phyloP scores from a whole-genome alignment of 345 rosid genomes.

The Clausena lansium region DNA sequence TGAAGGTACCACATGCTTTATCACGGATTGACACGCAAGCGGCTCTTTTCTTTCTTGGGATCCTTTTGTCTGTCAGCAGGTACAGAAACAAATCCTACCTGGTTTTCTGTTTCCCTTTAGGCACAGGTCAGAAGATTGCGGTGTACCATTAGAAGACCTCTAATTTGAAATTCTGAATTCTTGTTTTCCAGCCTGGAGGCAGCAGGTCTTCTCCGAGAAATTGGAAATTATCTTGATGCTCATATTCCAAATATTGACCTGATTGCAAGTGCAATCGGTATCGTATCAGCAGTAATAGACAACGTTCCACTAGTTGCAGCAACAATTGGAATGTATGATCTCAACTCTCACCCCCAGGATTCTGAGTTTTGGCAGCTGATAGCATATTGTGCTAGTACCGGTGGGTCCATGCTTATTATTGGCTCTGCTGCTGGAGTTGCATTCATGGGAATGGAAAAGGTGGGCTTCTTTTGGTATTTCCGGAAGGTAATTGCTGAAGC shows the following conservation, averaged over 20 bases:
- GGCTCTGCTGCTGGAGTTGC: conserved; percentile 99
- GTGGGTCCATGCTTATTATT: conserved; percentile 89
- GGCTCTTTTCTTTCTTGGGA: conserved; percentile 90
- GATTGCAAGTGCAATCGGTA: conserved; percentile 76
- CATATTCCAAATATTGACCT: conserved; percentile 72
- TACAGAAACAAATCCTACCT: conserved; percentile 18
- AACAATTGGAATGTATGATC: conserved; percentile 95
- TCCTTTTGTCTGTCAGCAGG: conserved; percentile 93
- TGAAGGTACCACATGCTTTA: conserved; percentile 95
- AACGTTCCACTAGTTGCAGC: conserved; percentile 95
- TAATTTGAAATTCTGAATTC: neutral
- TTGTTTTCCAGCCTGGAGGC: conserved; percentile 69
- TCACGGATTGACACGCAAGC: conserved; percentile 94
- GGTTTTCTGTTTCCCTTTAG: conserved; percentile 3
- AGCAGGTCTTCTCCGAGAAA: conserved; percentile 82
- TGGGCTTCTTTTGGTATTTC: conserved; percentile 93
- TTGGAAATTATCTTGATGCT: conserved; percentile 91
- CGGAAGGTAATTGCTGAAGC: conserved; percentile 54
- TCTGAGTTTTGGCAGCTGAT: conserved; percentile 92
- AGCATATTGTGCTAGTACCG: conserved; percentile 92
- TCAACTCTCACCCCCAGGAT: conserved; percentile 75
- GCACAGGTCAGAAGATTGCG: conserved; percentile 31
- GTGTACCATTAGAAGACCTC: neutral
- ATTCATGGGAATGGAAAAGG: conserved; percentile 95
- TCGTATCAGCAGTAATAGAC: conserved; percentile 86